These are phyloP conservation scores for Crithidia expoeki DNA, from an alignment of 208 protist species.

Conservation along the genomic window DNA sequence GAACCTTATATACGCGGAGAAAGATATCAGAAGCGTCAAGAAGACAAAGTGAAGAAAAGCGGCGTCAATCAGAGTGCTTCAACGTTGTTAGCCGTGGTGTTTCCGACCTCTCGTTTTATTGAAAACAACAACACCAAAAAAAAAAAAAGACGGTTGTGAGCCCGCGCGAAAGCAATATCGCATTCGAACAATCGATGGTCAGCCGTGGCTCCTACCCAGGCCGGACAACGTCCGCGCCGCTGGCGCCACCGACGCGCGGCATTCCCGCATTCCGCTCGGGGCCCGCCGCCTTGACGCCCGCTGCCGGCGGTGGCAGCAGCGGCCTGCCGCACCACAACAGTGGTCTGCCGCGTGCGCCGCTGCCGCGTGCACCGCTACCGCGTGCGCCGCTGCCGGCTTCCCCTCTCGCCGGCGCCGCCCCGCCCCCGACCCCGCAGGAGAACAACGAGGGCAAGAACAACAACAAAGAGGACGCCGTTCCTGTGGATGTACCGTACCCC, in stretches of 20 bases:
- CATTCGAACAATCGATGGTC: too few relatives aligned
- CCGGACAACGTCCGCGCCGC: slow-evolving; percentile 27
- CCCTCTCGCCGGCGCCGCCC: background rate
- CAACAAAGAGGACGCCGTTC: slow-evolving; percentile 18
- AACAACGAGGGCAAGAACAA: slow-evolving; percentile 9
- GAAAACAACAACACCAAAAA: background rate
- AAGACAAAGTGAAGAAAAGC: too few relatives aligned
- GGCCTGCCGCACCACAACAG: slow-evolving; percentile 14
- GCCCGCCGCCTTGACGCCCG: background rate
- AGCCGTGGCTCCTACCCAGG: slow-evolving; percentile 14
- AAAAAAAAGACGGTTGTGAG: too few relatives aligned
- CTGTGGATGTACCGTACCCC: slow-evolving; percentile 43
- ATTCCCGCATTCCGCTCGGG: slow-evolving; percentile 11
- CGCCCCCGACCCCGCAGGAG: background rate
- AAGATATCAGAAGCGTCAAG: too few relatives aligned
- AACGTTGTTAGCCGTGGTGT: too few relatives aligned
- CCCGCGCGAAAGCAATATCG: too few relatives aligned
- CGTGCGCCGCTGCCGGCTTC: background rate
- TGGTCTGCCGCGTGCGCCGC: slow-evolving; percentile 23
- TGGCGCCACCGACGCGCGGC: slow-evolving; percentile 22
- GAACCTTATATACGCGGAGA: slow-evolving; percentile 11
- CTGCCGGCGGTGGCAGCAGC: background rate
- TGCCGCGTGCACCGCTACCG: slow-evolving; percentile 6
- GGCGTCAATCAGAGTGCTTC: too few relatives aligned
- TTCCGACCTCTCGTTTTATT: too few relatives aligned